Percentiles rank a stretch among this genome's conserved stretches.
phyloP scores from a whole-genome alignment of 2,329 filamentous ascomycete species.

The Fusarium pseudonygamai region DNA sequence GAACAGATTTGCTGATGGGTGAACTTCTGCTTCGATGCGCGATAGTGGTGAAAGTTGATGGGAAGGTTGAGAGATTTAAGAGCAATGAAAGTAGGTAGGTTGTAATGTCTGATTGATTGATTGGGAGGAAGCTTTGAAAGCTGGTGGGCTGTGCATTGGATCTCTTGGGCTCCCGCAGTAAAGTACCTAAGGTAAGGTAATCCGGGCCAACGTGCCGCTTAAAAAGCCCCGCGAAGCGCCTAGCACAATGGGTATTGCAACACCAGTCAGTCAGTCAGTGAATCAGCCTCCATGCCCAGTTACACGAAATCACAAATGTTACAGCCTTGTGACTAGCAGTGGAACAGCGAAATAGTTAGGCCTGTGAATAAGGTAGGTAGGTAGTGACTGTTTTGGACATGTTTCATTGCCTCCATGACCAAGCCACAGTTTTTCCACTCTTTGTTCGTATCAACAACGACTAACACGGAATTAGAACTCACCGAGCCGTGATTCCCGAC shows the following conservation, averaged over 20 bases:
- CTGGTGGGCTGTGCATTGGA: slow-evolving; percentile 20
- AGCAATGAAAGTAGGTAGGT: not conserved
- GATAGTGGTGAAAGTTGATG: slow-evolving; percentile 9
- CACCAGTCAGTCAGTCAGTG: not conserved
- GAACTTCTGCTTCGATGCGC: not conserved
- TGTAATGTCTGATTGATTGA: slow-evolving; percentile 7
- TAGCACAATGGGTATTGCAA: not conserved
- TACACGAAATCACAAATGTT: not conserved
- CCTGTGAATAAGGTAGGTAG: not conserved
- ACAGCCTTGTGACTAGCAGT: slow-evolving; percentile 10
- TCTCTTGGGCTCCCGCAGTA: not conserved
- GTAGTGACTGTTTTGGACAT: not conserved
- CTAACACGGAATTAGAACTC: slow-evolving; percentile 18
- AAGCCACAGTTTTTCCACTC: slow-evolving; percentile 16
- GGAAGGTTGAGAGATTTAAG: slow-evolving; percentile 28
- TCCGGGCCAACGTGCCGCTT: slow-evolving; percentile 6
- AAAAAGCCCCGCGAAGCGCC: slow-evolving; percentile 29
- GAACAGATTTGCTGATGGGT: not conserved
- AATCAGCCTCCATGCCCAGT: slow-evolving; percentile 1
- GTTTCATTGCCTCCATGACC: slow-evolving; percentile 20
- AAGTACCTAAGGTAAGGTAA: not conserved
- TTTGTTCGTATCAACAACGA: slow-evolving; percentile 7
- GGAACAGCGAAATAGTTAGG: not conserved
- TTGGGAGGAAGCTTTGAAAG: slow-evolving; percentile 7
- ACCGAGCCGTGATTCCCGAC: slow-evolving; percentile 4